Conservation (phyloP, 441 rosid genomes). For the Mallotus japonicus region DNA sequence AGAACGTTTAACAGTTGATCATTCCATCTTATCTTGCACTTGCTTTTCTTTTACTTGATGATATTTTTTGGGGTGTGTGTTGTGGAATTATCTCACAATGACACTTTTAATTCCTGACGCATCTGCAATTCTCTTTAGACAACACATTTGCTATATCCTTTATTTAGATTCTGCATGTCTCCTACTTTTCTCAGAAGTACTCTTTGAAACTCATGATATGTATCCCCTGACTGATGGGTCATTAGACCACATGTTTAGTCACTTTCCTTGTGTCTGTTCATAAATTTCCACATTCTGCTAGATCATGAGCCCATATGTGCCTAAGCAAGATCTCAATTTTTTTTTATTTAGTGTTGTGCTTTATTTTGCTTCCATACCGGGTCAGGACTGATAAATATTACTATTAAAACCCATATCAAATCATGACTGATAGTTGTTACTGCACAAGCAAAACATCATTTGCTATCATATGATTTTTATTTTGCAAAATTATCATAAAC, state of each 20-base stretch:
- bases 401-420: no score
- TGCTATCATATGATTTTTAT: no score
- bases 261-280: constrained; percentile 2
- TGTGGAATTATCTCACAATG: constrained; percentile 9
- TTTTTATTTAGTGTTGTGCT: no score
- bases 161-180: constrained; percentile 15
- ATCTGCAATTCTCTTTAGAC: constrained; percentile 2
- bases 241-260: constrained; percentile 17
- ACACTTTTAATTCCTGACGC: not conserved
- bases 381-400: no score
- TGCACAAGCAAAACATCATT: no score
- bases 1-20: not conserved
- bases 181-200: not conserved
- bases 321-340: not conserved
- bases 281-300: not conserved
- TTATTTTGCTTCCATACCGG: no score
- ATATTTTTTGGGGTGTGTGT: not conserved
- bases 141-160: constrained; percentile 4
- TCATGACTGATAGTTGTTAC: no score
- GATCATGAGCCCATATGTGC: not conserved
- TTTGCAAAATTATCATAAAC: no score
- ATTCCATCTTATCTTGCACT: constrained; percentile 1
- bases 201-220: not conserved
- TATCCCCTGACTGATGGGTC: constrained; percentile 12
- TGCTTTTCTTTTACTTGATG: not conserved